phyloP scores from a whole-genome alignment of 495 filamentous ascomycete species.

The Aspergillus hancockii region DNA sequence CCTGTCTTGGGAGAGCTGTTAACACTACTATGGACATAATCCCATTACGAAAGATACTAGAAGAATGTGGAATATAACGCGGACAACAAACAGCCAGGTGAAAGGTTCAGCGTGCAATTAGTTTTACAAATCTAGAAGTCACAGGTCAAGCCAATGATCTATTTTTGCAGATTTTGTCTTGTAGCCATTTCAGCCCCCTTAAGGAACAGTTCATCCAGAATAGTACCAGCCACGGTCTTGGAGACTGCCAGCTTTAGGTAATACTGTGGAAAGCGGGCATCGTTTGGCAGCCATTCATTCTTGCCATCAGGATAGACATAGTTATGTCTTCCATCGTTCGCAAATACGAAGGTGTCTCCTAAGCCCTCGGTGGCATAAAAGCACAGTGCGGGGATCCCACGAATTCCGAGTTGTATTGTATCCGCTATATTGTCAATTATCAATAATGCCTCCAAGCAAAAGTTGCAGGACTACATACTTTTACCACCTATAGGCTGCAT shows the following conservation, averaged over 20 bases:
- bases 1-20: no score
- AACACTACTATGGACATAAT: no score
- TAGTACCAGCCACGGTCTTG: background rate
- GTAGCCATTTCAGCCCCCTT: background rate
- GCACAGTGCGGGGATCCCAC: slow-evolving; percentile 48
- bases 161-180: no score
- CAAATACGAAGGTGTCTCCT: slow-evolving; percentile 29
- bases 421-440: background rate
- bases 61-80: no score
- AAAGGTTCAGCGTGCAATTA: no score
- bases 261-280: background rate
- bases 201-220: slow-evolving; percentile 3
- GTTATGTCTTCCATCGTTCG: slow-evolving; percentile 8
- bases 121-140: no score
- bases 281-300: slow-evolving; percentile 7
- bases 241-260: background rate
- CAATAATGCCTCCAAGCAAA: background rate
- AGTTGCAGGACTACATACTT: slow-evolving; percentile 23
- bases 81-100: no score
- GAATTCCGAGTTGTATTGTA: slow-evolving; percentile 23
- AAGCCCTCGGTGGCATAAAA: slow-evolving; percentile 44
- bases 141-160: no score
- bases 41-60: no score
- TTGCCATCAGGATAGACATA: slow-evolving; percentile 7
- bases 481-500: slow-evolving; percentile 41